A percentile compares a stretch with the other conserved stretches of the same genome.
phyloP scores from a whole-genome alignment of 208 protist species.

The Acanthamoeba divionensis region DNA sequence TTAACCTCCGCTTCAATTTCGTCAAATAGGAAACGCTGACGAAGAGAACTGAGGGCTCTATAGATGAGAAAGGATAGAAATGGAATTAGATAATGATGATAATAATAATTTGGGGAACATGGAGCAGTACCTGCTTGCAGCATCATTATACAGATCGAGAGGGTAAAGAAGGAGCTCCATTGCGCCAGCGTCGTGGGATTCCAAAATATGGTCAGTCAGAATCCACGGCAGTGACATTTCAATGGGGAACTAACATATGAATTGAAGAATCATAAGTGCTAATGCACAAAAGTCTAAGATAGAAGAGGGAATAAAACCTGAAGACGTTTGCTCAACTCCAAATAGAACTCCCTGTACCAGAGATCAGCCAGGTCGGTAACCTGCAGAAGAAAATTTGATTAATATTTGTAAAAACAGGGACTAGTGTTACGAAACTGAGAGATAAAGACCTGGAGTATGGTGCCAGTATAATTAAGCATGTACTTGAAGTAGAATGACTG shows the following conservation, averaged over 20 bases:
- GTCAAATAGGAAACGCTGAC: constrained; percentile 78
- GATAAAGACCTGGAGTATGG: constrained; percentile 8
- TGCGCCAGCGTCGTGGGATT: constrained; percentile 57
- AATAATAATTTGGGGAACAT: no score
- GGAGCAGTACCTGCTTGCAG: constrained; percentile 69
- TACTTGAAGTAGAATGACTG: constrained; percentile 71
- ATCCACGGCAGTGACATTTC: constrained; percentile 85
- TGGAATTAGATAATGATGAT: no score
- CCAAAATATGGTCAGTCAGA: constrained; percentile 78
- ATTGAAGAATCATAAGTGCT: not conserved
- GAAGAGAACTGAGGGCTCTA: constrained; percentile 71
- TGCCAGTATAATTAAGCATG: constrained; percentile 62
- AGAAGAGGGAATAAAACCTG: constrained; percentile 34
- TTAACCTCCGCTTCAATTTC: constrained; percentile 84
- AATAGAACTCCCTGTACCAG: constrained; percentile 84
- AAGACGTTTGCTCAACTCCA: constrained; percentile 75
- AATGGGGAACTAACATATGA: constrained; percentile 79
- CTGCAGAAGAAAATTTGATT: not conserved
- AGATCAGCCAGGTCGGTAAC: constrained; percentile 78
- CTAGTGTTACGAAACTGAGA: not conserved
- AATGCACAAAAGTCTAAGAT: not conserved
- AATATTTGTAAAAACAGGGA: no score
- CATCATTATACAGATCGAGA: constrained; percentile 84
- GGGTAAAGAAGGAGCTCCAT: constrained; percentile 77
- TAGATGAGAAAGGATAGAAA: no score